Base-by-base conservation (phyloP, 495 filamentous ascomycete species). In the Aspergillus carlsbadensis region DNA sequence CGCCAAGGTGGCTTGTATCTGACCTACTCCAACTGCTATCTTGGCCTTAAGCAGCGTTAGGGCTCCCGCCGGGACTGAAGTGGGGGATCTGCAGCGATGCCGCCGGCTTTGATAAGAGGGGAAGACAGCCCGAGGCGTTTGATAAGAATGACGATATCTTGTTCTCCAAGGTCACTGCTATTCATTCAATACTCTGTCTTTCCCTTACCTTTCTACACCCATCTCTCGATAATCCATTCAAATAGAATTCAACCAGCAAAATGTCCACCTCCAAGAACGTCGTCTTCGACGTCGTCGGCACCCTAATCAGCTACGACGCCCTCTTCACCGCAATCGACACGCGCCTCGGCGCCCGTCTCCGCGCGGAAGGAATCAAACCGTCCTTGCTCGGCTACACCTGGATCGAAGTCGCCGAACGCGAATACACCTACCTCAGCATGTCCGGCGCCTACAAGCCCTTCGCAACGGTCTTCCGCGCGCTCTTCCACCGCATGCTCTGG, bases 241-340 rank as follows among this genome's bases (percentile, higher is more conserved):
- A n/a, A n/a, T n/a, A n/a, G n/a, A n/a, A n/a, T n/a, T n/a, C n/a
- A n/a, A n/a, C n/a, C n/a, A n/a, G n/a, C 54, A 43, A 17, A 10
- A 49, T 56, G 54, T 15, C 35, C 29, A 35, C 35, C 44, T 49
- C 44, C n/a, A 70, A 73, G 54, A 69, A 72, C 34, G 66, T 76
- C 42, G 73, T 75, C 18, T 77, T 77, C 42, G 71, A 77, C 52
- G 65, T 77, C 13, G 70, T 77, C 33, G 74, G 72, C 21, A 77
- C 74, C 10, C 64, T 68, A 0, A 66, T 75, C 36, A 54, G 58
- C 29, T 75, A 68, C 58, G 66, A 70, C 13, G 46, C 56, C 48
- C 58, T 74, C 40, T 70, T 63, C 61, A 48, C 62, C 21, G 63
- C 67, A 36, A 67, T 76, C 34, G 65, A 68, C 33, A 33, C 39